Conservation (phyloP, 306 rosid species). For the Cotoneaster glaucophyllus region DNA sequence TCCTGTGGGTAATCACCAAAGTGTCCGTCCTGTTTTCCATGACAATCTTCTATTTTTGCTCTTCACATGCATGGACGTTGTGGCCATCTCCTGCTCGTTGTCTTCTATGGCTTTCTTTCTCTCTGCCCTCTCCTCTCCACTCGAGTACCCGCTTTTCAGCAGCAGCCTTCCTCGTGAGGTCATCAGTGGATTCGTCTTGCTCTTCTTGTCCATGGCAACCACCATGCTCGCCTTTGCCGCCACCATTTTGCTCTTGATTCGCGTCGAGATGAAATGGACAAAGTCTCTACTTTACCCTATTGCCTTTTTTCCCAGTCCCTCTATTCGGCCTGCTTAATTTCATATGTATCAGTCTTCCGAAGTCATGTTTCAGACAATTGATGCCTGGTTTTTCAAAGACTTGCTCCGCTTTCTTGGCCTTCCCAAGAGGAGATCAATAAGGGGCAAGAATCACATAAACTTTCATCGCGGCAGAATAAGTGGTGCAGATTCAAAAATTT, state of each 20-base stretch:
- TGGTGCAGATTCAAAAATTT: too few relatives aligned
- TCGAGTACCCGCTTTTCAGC: constrained; percentile 14
- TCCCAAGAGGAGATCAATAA: background rate
- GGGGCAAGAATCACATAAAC: background rate
- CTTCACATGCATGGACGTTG: constrained; percentile 27
- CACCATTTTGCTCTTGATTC: constrained; percentile 16
- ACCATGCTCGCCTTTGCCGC: constrained; percentile 33
- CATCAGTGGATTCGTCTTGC: constrained; percentile 13
- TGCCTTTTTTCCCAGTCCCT: constrained; percentile 14
- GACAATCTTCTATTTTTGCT: constrained; percentile 14
- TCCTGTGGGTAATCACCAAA: constrained; percentile 10
- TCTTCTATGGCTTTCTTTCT: constrained; percentile 36
- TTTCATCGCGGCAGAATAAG: too few relatives aligned
- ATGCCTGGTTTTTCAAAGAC: background rate
- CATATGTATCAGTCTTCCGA: background rate
- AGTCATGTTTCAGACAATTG: background rate
- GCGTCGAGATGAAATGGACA: constrained; percentile 2
- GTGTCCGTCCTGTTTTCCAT: background rate
- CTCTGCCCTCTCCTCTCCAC: constrained; percentile 25
- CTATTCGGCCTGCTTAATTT: too few relatives aligned
- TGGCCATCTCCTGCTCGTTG: constrained; percentile 25
- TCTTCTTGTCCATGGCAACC: constrained; percentile 22
- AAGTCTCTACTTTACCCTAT: too few relatives aligned
- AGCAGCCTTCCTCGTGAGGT: constrained; percentile 21
- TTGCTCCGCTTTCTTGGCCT: background rate